A percentile compares a stretch with the other conserved stretches of the same genome.
phyloP scores from a whole-genome alignment of 2,329 filamentous ascomycete genomes.

The Chaetomium sp. region DNA sequence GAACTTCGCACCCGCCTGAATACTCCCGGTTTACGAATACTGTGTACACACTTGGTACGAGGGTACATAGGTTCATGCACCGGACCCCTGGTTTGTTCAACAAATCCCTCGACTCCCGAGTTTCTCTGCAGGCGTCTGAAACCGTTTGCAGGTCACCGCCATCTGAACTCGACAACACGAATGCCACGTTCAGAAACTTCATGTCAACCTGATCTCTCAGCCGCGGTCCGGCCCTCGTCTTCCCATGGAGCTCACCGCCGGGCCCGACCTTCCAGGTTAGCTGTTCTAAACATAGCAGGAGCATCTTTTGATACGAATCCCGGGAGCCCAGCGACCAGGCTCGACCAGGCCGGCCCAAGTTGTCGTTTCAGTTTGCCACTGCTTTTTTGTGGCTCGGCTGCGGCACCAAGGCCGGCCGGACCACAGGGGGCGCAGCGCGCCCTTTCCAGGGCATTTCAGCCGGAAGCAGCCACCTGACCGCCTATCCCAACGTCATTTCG shows the following conservation, averaged over 20 bases:
- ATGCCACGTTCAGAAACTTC: background rate
- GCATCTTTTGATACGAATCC: background rate
- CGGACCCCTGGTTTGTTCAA: background rate
- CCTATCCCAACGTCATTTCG: conserved; percentile 11
- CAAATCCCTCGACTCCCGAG: conserved; percentile 11
- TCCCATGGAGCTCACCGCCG: background rate
- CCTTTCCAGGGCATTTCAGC: conserved; percentile 13
- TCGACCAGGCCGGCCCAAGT: background rate
- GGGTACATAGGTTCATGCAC: background rate
- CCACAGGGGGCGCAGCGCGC: conserved; percentile 2
- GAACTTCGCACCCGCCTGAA: conserved; percentile 11
- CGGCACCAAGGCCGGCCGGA: background rate
- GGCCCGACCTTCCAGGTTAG: background rate
- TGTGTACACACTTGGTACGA: background rate
- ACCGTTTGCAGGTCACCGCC: background rate
- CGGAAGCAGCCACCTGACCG: conserved; percentile 9
- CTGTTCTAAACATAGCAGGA: background rate
- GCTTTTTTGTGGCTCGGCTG: conserved; percentile 6
- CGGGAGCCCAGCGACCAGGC: background rate
- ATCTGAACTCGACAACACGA: background rate
- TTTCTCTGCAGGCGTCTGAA: background rate
- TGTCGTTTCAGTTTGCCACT: conserved; percentile 6
- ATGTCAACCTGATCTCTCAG: background rate
- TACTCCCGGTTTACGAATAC: too few species aligned
- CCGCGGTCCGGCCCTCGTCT: background rate